phyloP scores from a whole-genome alignment of 768 basidiomycete genomes.

The Pleurotus platypus region DNA sequence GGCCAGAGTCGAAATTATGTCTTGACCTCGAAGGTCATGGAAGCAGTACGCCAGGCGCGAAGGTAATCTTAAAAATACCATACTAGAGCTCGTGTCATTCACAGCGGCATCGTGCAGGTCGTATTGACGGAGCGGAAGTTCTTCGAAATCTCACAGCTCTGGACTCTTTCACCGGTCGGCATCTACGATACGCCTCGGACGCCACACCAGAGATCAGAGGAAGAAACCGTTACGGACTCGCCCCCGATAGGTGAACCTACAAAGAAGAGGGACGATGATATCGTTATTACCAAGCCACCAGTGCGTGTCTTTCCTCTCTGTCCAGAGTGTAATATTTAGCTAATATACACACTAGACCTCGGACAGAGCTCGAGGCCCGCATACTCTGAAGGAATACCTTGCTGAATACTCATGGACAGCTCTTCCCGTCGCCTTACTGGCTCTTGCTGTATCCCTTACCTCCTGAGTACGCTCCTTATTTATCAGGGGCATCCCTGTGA shows the following conservation, averaged over 20 bases:
- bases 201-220: background rate
- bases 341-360: background rate
- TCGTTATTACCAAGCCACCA: background rate
- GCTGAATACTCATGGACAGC: background rate
- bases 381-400: background rate
- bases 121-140: background rate
- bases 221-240: too few relatives aligned
- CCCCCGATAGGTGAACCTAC: background rate
- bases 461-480: too few relatives aligned
- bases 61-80: background rate
- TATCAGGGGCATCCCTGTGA: too few relatives aligned
- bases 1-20: slow-evolving; percentile 2
- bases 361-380: background rate
- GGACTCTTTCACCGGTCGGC: background rate
- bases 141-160: background rate
- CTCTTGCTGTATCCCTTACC: background rate
- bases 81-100: background rate
- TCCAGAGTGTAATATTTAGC: too few relatives aligned
- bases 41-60: background rate
- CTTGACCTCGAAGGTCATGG: slow-evolving; percentile 3
- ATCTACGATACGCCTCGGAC: background rate
- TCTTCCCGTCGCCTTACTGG: background rate
- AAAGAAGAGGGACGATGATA: background rate
- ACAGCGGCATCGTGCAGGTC: background rate
- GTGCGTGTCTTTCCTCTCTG: background rate